A percentile compares a stretch with the other conserved stretches of the same genome.
These are phyloP conservation scores for Tulasnella sp. DNA, from an alignment of 768 basidiomycete genomes.

Conservation along the genomic window DNA sequence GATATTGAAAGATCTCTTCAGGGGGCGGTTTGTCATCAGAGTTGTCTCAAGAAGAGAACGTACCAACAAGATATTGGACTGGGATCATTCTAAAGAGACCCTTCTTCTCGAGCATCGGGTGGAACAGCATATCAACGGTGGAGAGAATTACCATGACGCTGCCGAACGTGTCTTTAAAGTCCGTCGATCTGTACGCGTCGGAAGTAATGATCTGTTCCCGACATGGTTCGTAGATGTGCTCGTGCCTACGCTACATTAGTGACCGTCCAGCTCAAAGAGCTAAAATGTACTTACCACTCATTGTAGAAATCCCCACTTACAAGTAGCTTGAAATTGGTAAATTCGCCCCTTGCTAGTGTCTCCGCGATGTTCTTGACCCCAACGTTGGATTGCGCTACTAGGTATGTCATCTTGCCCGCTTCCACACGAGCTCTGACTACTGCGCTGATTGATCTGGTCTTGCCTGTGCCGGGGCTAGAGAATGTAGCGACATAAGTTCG, in stretches of 20 bases:
- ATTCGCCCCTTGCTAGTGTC: conserved; percentile 38
- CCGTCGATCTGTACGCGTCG: conserved; percentile 29
- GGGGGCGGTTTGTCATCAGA: no score
- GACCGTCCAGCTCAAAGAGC: neutral
- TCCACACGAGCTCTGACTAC: conserved; percentile 30
- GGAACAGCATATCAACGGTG: conserved; percentile 68
- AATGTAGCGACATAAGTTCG: neutral
- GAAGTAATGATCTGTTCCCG: conserved; percentile 42
- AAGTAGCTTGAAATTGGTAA: conserved; percentile 45
- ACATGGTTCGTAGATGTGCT: conserved; percentile 53
- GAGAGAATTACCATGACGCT: conserved; percentile 43
- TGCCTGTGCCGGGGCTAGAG: conserved; percentile 34
- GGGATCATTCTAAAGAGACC: conserved; percentile 32
- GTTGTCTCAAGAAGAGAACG: no score
- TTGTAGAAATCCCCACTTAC: conserved; percentile 59
- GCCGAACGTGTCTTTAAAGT: conserved; percentile 27
- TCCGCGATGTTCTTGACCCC: conserved; percentile 86
- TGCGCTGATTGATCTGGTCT: conserved; percentile 59
- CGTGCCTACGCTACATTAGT: conserved; percentile 48
- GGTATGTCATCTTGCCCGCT: conserved; percentile 48
- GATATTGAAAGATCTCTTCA: no score
- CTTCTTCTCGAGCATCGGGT: conserved; percentile 30
- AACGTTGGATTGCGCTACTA: conserved; percentile 76
- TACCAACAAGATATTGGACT: conserved; percentile 30
- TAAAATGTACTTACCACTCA: conserved; percentile 40